Conservation (phyloP, 768 basidiomycete species). For the Lactarius indigo region DNA sequence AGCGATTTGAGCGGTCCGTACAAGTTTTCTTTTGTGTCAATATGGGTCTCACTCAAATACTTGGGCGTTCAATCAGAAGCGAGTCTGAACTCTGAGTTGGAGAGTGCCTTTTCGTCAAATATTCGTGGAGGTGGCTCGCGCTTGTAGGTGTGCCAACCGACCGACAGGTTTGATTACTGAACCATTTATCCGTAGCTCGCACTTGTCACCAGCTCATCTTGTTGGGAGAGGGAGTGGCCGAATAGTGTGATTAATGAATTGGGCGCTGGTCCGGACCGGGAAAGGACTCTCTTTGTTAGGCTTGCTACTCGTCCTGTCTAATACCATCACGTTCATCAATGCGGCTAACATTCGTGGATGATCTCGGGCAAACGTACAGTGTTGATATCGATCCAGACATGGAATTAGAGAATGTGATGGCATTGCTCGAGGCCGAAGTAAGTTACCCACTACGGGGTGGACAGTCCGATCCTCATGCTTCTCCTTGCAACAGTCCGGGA, state of each 20-base stretch:
- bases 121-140: constrained; percentile 62
- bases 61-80: constrained; percentile 43
- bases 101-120: constrained; percentile 77
- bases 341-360: constrained; percentile 70
- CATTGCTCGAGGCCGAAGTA: constrained; percentile 93
- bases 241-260: not conserved
- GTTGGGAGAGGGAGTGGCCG: constrained; percentile 20
- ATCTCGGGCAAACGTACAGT: constrained; percentile 56
- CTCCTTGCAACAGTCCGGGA: constrained; percentile 54
- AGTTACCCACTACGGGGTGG: constrained; percentile 29
- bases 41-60: not conserved
- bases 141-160: constrained; percentile 48
- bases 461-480: constrained; percentile 1
- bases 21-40: not conserved
- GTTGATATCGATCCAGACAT: constrained; percentile 88
- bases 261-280: not conserved
- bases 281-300: not conserved
- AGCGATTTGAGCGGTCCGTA: constrained; percentile 79
- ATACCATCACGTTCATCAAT: constrained; percentile 35
- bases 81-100: constrained; percentile 72
- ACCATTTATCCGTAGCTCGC: constrained; percentile 24
- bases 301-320: not conserved
- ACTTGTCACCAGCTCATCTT: constrained; percentile 26
- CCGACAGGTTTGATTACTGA: not conserved
- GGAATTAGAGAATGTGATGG: constrained; percentile 91